Conservation (phyloP, 148 eudicot species). For the Tetragonia tetragonoides region DNA sequence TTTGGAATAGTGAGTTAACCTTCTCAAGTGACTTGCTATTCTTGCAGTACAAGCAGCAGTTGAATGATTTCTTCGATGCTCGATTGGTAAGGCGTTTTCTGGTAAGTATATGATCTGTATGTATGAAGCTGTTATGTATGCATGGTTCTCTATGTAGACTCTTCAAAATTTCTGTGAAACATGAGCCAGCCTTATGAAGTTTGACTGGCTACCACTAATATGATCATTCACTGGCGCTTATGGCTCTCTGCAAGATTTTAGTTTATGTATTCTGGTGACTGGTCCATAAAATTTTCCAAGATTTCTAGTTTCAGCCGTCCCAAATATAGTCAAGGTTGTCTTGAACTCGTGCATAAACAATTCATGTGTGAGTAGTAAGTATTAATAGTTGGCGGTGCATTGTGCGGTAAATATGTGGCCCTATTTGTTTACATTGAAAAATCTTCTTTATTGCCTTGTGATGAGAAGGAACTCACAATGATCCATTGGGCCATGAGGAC, state of each 20-base stretch:
- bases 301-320: too few species aligned
- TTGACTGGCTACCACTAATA: background rate
- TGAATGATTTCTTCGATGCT: slow-evolving; percentile 60
- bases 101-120: slow-evolving; percentile 42
- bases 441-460: too few species aligned
- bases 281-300: too few species aligned
- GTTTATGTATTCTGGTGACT: too few species aligned
- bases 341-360: too few species aligned
- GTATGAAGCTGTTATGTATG: background rate
- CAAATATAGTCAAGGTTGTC: too few species aligned
- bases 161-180: background rate
- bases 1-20: slow-evolving; percentile 7
- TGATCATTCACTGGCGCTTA: background rate
- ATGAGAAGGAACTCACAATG: too few species aligned
- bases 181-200: background rate
- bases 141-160: slow-evolving; percentile 2
- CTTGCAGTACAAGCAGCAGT: slow-evolving; percentile 86
- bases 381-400: too few species aligned
- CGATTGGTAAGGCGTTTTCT: slow-evolving; percentile 64
- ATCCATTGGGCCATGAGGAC: too few species aligned
- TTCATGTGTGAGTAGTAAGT: too few species aligned
- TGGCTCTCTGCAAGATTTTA: background rate
- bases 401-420: too few species aligned
- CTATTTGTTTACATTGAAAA: too few species aligned
- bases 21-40: slow-evolving; percentile 16